These are phyloP conservation scores for Paramecium pentaurelia DNA, from an alignment of 73 alveolate genomes.

Conservation along the genomic window DNA sequence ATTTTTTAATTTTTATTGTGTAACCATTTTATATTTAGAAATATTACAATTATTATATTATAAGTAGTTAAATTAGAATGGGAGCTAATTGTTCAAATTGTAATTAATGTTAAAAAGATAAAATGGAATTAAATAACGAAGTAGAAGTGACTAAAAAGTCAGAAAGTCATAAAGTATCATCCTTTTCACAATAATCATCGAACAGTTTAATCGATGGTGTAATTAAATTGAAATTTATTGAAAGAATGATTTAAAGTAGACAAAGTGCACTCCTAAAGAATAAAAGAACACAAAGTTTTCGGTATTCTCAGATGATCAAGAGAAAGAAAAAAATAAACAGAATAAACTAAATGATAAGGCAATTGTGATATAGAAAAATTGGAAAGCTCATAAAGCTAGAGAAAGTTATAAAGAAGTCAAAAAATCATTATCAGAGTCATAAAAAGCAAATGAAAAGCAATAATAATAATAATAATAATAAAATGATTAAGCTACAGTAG, in stretches of 20 bases:
- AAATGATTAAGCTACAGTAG: neutral
- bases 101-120: slow-evolving; percentile 16
- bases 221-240: neutral
- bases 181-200: neutral
- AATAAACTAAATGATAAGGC: neutral
- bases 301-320: neutral
- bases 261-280: neutral
- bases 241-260: neutral
- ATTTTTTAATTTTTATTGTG: neutral
- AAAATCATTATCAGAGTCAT: neutral
- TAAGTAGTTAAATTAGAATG: neutral
- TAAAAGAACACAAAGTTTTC: neutral
- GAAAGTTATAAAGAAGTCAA: neutral
- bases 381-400: slow-evolving; percentile 30
- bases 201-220: neutral
- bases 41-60: neutral
- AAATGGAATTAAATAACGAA: neutral
- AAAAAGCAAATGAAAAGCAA: neutral
- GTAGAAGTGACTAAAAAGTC: neutral
- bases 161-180: neutral
- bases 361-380: neutral
- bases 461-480: neutral
- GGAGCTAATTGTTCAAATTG: slow-evolving; percentile 37
- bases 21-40: neutral
- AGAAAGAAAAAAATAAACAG: neutral